Evolutionary conservation across 2,329 filamentous ascomycete species (phyloP), one percentile per base, ranked within the genome.

Genomic region (Xylaria sp.): DNA sequence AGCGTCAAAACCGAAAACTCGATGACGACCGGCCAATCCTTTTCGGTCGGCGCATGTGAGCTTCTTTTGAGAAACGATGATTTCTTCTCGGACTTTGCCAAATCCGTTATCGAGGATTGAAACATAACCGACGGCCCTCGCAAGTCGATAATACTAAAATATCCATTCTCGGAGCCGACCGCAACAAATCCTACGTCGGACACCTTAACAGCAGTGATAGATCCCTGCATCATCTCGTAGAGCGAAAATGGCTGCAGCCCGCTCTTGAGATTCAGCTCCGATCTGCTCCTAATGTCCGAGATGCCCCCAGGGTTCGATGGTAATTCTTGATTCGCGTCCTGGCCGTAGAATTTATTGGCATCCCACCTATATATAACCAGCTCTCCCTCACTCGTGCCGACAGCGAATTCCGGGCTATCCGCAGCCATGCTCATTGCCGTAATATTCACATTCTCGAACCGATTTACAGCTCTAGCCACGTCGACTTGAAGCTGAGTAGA

Each of bases 141-240:
- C 69, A 99, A 84, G 78, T 99, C 96, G 60, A 98, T 88, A 45
- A 99, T 87, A 8, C 88, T 91, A 45, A 99, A 80, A 71, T 89
- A 89, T 2, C 96, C 96, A 47, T 89, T 88, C 78, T 97, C 92
- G 9, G 94, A 97, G 0, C 94, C 96, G 34, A 92, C 90, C 11
- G 91, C 94, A 11, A 97, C 88, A 76, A 99, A 99, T 0, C 96
- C 96, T 12, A 98, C 90, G 78, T 97, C 93, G n/a, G 94, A 96
- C 64, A 96, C 89, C 66, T 93, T 91, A 45, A 97, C 77, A 0
- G 91, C 92, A 24, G 89, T 94, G 36, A 98, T 89, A 1, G 92
- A 85, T 0, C 94, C 96, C 75, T 94, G 90, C 78, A 92, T 88
- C 86, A 95, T 92, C 77, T 97, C 89, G 67, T 98, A 90, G 36